Evolutionary conservation across 2,329 filamentous ascomycete genomes (phyloP).

Genomic region (Alternaria sp.): DNA sequence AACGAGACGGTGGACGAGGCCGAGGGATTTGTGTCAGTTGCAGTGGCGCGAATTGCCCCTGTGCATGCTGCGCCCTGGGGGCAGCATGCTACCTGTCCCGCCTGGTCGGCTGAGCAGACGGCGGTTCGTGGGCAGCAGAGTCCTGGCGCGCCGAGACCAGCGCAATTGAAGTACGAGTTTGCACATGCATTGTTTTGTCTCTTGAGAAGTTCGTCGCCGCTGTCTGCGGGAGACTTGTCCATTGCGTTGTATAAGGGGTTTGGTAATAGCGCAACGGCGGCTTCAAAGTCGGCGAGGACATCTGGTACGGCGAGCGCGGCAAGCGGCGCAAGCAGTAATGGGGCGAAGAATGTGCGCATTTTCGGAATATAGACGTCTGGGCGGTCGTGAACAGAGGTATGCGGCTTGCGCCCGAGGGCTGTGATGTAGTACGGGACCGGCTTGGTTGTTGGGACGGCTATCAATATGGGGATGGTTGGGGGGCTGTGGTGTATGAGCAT

Average conservation of each 20-base stretch:
- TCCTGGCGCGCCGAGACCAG: conserved; percentile 60
- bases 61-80: conserved; percentile 66
- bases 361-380: conserved; percentile 18
- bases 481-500: not conserved
- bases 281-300: conserved; percentile 43
- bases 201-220: conserved; percentile 40
- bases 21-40: conserved; percentile 25
- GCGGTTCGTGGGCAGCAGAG: conserved; percentile 65
- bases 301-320: conserved; percentile 43
- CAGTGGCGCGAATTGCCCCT: conserved; percentile 46
- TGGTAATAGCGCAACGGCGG: conserved; percentile 34
- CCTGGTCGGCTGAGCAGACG: conserved; percentile 64
- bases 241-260: conserved; percentile 35
- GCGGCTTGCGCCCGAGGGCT: conserved; percentile 22
- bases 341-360: conserved; percentile 41
- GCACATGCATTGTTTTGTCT: conserved; percentile 59
- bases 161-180: conserved; percentile 62
- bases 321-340: conserved; percentile 42
- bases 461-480: conserved; percentile 18
- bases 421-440: conserved; percentile 16
- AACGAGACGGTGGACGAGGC: conserved; percentile 34
- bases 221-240: conserved; percentile 34
- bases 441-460: conserved; percentile 10
- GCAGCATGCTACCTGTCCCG: conserved; percentile 69
- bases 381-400: conserved; percentile 10